Conservation (phyloP, 345 rosid species). For the Citrus maxima region DNA sequence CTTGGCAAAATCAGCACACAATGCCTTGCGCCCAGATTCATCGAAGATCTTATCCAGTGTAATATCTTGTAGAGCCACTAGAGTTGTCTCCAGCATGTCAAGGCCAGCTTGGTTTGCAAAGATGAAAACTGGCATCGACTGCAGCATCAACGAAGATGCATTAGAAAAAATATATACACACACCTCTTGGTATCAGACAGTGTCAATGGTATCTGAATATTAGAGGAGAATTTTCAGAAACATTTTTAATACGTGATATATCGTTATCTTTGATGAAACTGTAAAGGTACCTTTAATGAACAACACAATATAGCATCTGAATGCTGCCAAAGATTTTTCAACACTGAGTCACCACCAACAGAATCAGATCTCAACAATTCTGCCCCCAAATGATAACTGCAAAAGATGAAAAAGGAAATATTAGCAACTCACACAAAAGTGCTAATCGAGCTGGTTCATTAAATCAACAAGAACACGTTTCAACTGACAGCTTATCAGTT, state of each 20-base stretch:
- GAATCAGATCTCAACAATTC: constrained; percentile 68
- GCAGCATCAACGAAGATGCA: constrained; percentile 22
- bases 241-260: neutral
- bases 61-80: constrained; percentile 92
- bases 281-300: constrained; percentile 62
- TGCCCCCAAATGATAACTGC: constrained; percentile 69
- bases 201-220: neutral
- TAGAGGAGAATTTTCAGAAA: neutral
- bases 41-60: constrained; percentile 86
- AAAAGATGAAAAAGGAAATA: constrained; percentile 8
- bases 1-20: constrained; percentile 76
- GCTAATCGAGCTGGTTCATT: neutral
- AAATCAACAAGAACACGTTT: neutral
- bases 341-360: constrained; percentile 44
- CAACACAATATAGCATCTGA: constrained; percentile 93
- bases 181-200: neutral
- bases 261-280: neutral
- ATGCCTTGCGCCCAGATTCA: constrained; percentile 79
- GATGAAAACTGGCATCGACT: constrained; percentile 82
- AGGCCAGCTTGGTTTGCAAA: constrained; percentile 98
- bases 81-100: constrained; percentile 98
- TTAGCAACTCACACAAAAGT: neutral
- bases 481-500: neutral
- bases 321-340: constrained; percentile 88
- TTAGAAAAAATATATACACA: neutral